Evolutionary conservation across 805 yeast species (phyloP).

Genomic region (Suhomyces kilbournensis): DNA sequence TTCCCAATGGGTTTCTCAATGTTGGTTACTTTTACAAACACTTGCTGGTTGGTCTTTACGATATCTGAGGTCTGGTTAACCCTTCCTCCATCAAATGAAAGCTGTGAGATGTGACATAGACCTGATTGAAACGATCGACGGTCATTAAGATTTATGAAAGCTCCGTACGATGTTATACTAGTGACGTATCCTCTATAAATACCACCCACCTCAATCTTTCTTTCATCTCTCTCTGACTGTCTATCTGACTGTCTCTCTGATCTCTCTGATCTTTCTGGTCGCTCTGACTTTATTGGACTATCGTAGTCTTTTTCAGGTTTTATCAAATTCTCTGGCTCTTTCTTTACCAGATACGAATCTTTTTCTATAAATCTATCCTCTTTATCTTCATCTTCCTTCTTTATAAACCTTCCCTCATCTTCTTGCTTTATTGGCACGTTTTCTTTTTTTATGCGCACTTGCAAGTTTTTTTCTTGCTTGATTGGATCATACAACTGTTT

Average conservation of each 20-base stretch:
- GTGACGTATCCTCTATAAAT: conserved; percentile 62
- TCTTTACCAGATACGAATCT: neutral
- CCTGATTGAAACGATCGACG: conserved; percentile 46
- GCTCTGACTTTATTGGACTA: neutral
- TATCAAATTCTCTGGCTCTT: neutral
- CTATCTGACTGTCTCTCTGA: neutral
- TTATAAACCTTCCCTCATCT: neutral
- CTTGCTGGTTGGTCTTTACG: conserved; percentile 54
- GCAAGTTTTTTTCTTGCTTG: neutral
- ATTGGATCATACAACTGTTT: conserved; percentile 5
- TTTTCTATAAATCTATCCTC: neutral
- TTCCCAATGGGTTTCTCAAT: conserved; percentile 14
- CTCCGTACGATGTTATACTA: conserved; percentile 69
- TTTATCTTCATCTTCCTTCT: neutral
- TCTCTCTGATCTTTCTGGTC: neutral
- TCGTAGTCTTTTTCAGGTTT: neutral
- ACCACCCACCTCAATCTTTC: conserved; percentile 37
- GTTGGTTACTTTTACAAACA: conserved; percentile 56
- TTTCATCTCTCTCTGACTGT: neutral
- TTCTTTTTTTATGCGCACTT: neutral
- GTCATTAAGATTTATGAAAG: conserved; percentile 56
- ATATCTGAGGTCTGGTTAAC: conserved; percentile 59
- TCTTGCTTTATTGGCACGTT: neutral
- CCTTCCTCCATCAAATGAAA: conserved; percentile 46
- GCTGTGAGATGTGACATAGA: conserved; percentile 73